phyloP scores from a whole-genome alignment of 1,284 basidiomycete genomes.

The Marasmius sp. region DNA sequence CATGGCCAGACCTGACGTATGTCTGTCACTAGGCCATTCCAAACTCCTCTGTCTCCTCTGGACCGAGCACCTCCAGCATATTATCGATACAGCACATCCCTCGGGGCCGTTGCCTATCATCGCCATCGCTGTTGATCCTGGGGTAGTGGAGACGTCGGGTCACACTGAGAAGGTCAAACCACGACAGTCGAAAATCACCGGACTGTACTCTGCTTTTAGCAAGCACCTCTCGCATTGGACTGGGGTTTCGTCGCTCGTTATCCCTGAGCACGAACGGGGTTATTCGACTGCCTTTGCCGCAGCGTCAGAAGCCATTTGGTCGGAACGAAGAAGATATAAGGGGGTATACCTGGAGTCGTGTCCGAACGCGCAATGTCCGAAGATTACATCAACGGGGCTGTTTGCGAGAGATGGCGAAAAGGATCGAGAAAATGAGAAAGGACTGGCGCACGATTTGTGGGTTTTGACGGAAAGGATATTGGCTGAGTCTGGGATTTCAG shows the following conservation, averaged over 20 bases:
- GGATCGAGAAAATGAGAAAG: background rate
- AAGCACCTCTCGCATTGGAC: constrained; percentile 35
- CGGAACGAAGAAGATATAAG: background rate
- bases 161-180: background rate
- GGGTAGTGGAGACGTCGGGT: background rate
- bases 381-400: background rate
- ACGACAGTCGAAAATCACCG: background rate
- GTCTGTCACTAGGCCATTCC: background rate
- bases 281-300: background rate
- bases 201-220: constrained; percentile 21
- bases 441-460: background rate
- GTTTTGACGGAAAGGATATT: background rate
- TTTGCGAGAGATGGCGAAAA: background rate
- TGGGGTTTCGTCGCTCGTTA: background rate
- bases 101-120: background rate
- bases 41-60: constrained; percentile 1
- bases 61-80: background rate
- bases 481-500: background rate
- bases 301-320: background rate
- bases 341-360: background rate
- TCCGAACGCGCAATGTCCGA: background rate
- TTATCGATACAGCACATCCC: background rate
- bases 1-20: background rate
- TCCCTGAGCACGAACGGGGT: background rate
- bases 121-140: background rate